Percentiles rank a stretch among this genome's conserved stretches.
These are phyloP conservation scores for Bremia lactucae DNA, from an alignment of 352 stramenopile species.

Conservation along the genomic window DNA sequence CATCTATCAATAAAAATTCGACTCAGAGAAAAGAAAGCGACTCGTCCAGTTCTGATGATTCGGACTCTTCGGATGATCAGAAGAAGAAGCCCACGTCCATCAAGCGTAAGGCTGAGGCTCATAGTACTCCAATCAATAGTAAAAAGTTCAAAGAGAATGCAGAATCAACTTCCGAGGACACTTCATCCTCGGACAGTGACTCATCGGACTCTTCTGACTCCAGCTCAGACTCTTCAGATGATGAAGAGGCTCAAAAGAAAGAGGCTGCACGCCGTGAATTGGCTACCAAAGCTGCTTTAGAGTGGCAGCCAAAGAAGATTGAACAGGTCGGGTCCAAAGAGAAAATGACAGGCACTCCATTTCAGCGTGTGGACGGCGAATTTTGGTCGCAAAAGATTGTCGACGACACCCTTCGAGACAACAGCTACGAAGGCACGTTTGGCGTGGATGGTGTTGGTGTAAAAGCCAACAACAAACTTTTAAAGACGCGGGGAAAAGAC, in stretches of 20 bases:
- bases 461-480: conserved; percentile 95
- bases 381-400: conserved; percentile 89
- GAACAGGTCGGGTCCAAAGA: conserved; percentile 35
- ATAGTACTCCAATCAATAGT: conserved; percentile 16
- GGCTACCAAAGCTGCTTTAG: conserved; percentile 80
- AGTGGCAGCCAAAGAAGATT: conserved; percentile 89
- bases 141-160: conserved; percentile 32
- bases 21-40: conserved; percentile 3
- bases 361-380: conserved; percentile 96
- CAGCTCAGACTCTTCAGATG: conserved; percentile 47
- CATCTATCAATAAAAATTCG: conserved; percentile 3
- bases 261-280: conserved; percentile 57
- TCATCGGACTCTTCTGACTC: conserved; percentile 32
- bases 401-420: conserved; percentile 93
- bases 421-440: conserved; percentile 97
- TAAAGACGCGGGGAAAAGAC: conserved; percentile 97
- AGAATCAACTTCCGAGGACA: conserved; percentile 27
- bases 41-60: conserved; percentile 12
- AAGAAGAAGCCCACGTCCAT: conserved; percentile 28
- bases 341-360: conserved; percentile 90
- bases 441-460: conserved; percentile 91
- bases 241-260: conserved; percentile 60
- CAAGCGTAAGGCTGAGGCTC: conserved; percentile 47
- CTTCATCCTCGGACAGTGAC: conserved; percentile 10
- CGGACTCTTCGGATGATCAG: conserved; percentile 29